These are phyloP conservation scores for Chrysoporthe austroafricana DNA, from an alignment of 2,329 filamentous ascomycete genomes.

Conservation along the genomic window DNA sequence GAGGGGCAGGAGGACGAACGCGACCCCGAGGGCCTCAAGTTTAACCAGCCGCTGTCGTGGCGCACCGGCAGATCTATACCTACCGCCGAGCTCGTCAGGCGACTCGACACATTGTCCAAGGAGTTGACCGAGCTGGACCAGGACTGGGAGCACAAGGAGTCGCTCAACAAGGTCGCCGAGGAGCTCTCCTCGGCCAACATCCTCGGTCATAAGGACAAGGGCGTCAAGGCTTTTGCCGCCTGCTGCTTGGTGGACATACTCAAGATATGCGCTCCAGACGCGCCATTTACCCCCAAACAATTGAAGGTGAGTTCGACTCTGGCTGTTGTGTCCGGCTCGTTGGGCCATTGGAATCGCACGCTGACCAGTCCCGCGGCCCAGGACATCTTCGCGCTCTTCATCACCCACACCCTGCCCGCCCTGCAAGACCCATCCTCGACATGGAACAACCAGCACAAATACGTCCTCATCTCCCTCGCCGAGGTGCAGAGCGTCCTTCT, in stretches of 20 bases:
- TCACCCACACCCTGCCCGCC: slow-evolving; percentile 80
- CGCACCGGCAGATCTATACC: slow-evolving; percentile 87
- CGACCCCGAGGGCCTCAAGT: slow-evolving; percentile 62
- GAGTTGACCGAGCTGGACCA: slow-evolving; percentile 88
- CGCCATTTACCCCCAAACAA: slow-evolving; percentile 87
- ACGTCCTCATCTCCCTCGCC: slow-evolving; percentile 84
- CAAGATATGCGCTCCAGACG: slow-evolving; percentile 89
- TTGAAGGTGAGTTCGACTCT: slow-evolving; percentile 70
- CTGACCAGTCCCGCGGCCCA: slow-evolving; percentile 40
- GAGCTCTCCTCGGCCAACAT: slow-evolving; percentile 83
- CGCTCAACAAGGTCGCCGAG: slow-evolving; percentile 81
- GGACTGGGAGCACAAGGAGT: slow-evolving; percentile 80
- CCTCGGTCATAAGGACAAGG: slow-evolving; percentile 88
- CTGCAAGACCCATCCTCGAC: slow-evolving; percentile 85
- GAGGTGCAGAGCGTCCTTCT: slow-evolving; percentile 95
- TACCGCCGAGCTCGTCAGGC: slow-evolving; percentile 77
- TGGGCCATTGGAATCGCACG: neutral
- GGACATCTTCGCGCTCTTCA: slow-evolving; percentile 92
- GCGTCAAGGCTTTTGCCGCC: slow-evolving; percentile 85
- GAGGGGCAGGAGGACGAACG: slow-evolving; percentile 46
- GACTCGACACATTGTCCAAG: slow-evolving; percentile 78
- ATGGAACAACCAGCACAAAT: slow-evolving; percentile 92
- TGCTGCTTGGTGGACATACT: slow-evolving; percentile 93
- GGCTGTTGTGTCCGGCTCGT: neutral
- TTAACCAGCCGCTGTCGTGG: slow-evolving; percentile 88